These are phyloP conservation scores for Thymus quinquecostatus DNA, from an alignment of 257 asterid species.

Conservation along the genomic window DNA sequence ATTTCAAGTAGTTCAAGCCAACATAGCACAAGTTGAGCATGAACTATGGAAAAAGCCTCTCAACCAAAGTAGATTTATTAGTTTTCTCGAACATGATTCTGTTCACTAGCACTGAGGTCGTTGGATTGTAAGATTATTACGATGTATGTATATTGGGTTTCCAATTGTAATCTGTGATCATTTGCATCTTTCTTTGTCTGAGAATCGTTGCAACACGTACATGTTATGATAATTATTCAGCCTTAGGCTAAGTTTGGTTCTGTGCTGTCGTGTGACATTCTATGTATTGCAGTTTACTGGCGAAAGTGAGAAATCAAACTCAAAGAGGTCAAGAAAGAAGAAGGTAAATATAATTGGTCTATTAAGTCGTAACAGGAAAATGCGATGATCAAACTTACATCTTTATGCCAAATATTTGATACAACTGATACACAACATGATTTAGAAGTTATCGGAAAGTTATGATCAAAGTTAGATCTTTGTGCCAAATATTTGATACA, in stretches of 20 bases:
- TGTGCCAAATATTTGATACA: no score
- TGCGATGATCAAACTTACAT: neutral
- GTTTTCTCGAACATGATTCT: slow-evolving; percentile 22
- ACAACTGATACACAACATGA: neutral
- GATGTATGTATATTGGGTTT: neutral
- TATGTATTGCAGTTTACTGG: slow-evolving; percentile 48
- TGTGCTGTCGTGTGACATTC: slow-evolving; percentile 13
- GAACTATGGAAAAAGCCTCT: neutral
- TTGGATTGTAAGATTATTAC: neutral
- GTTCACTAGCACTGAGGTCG: no score
- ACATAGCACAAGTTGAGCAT: slow-evolving; percentile 1
- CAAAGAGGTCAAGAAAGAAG: slow-evolving; percentile 73
- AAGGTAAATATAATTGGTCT: slow-evolving; percentile 47
- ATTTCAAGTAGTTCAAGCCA: slow-evolving; percentile 1
- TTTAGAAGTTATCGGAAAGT: neutral
- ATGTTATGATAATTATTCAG: neutral
- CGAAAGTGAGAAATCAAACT: slow-evolving; percentile 37
- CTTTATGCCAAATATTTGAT: no score
- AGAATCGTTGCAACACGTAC: neutral
- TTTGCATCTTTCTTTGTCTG: neutral
- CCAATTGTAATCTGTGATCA: neutral
- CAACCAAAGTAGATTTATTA: slow-evolving; percentile 1
- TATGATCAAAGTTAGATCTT: no score
- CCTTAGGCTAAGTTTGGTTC: neutral
- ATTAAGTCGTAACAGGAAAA: neutral